Conservation (phyloP, 768 basidiomycete genomes). For the Neoboletus brunneissimus region DNA sequence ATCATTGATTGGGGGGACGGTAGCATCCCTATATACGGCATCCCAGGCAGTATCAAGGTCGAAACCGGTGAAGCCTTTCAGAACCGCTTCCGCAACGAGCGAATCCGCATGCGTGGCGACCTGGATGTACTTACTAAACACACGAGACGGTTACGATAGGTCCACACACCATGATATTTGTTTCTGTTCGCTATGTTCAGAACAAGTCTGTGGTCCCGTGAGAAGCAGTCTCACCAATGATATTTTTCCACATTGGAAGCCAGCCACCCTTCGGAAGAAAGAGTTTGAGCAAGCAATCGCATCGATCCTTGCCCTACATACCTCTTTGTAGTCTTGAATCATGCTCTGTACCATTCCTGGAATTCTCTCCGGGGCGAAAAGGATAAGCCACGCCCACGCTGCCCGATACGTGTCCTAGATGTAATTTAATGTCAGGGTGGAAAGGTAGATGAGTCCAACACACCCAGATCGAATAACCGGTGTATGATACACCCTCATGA, state of each 20-base stretch:
- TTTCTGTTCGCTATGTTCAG: slow-evolving; percentile 41
- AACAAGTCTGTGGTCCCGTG: neutral
- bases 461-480: slow-evolving; percentile 80
- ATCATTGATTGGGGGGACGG: slow-evolving; percentile 59
- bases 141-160: neutral
- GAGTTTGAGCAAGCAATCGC: neutral
- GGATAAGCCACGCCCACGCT: slow-evolving; percentile 74
- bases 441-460: slow-evolving; percentile 8
- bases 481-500: slow-evolving; percentile 68
- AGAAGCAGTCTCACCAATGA: slow-evolving; percentile 46
- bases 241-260: slow-evolving; percentile 91
- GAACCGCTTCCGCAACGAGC: slow-evolving; percentile 65
- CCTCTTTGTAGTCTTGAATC: slow-evolving; percentile 75
- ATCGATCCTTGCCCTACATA: slow-evolving; percentile 14
- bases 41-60: slow-evolving; percentile 65
- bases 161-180: slow-evolving; percentile 70
- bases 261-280: slow-evolving; percentile 55
- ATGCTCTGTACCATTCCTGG: slow-evolving; percentile 76
- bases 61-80: slow-evolving; percentile 64
- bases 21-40: slow-evolving; percentile 73
- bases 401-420: slow-evolving; percentile 74
- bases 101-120: slow-evolving; percentile 81
- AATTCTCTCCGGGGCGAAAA: slow-evolving; percentile 74
- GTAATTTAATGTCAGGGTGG: neutral
- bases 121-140: slow-evolving; percentile 29